Base-by-base conservation (phyloP, 176 grass and related monocot species). In the Puya raimondii region DNA sequence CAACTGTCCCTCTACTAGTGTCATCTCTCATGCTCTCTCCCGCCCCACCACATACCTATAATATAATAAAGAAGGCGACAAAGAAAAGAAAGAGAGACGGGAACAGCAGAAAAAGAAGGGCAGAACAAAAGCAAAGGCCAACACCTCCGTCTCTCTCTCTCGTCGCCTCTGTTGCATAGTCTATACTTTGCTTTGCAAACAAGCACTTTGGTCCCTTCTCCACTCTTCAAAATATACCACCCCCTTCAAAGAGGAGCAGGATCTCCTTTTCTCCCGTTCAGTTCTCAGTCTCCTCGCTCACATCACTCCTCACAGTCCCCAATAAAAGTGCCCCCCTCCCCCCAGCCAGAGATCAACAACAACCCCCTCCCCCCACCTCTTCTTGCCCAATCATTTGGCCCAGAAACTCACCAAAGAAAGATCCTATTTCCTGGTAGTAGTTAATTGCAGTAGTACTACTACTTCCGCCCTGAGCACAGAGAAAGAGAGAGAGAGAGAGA, bases 151-250 rank as follows among this genome's bases (percentile, higher is more conserved):
- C 3, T 66, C 9, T 63, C 48, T 84, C n/a, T 65, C 63, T 65
- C 63, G 5, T 18, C 20, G 3, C 20, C 54, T 59, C 54, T 59
- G n/a, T 59, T 61, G 16, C 14, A 72, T 26, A 23, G 67, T 57
- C 29, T 20, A 83, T 80, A 69, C 78, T 74, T 86, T 84, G 84
- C 91, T 90, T 90, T 95, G 64, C 75, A 73, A 80, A 53, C 78
- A 85, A 90, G 80, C 78, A 72, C 75, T 58, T 50, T 72, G 42
- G 26, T 33, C 56, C 51, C 64, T 33, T 9, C 63, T 78, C 51
- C 71, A 53, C 25, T 50, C 50, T 56, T 47, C 12, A 49, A 48
- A 25, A 53, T 1, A 64, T 64, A 49, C 2, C 47, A 2, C 48
- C 4, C 4, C 82, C 64, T 64, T 26, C 11, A 61, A 23, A 23